Percentiles rank a stretch among this genome's conserved stretches.
phyloP scores from a whole-genome alignment of 1,284 basidiomycete genomes.

The Trichosporon asahii region DNA sequence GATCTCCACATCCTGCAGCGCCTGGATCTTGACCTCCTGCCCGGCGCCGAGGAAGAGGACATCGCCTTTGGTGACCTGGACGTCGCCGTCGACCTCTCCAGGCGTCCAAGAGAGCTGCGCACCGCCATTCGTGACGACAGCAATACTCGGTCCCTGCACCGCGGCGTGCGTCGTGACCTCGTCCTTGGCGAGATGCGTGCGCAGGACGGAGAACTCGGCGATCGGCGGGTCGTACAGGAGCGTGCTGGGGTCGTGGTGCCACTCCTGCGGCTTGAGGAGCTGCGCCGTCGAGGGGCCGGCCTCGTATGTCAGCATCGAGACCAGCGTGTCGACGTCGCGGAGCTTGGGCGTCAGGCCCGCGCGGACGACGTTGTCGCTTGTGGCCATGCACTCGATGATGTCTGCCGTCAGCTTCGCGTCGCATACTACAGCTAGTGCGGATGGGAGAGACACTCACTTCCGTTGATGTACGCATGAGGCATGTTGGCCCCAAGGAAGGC shows the following conservation, averaged over 20 bases:
- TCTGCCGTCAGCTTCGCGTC: conserved; percentile 56
- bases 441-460: conserved; percentile 60
- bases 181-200: conserved; percentile 57
- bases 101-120: conserved; percentile 54
- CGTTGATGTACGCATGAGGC: conserved; percentile 92
- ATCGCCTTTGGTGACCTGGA: conserved; percentile 64
- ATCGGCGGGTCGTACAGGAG: conserved; percentile 89
- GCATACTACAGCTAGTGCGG: background rate
- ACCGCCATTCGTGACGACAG: conserved; percentile 69
- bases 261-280: conserved; percentile 62
- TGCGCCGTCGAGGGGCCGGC: conserved; percentile 68
- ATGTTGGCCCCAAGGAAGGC: conserved; percentile 94
- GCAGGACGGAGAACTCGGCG: conserved; percentile 85
- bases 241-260: conserved; percentile 45
- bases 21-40: conserved; percentile 57
- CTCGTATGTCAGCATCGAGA: conserved; percentile 82
- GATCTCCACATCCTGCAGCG: conserved; percentile 56
- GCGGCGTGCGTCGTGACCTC: conserved; percentile 54
- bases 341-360: conserved; percentile 96
- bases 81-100: conserved; percentile 36
- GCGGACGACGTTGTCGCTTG: conserved; percentile 97
- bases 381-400: conserved; percentile 97
- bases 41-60: conserved; percentile 83
- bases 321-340: conserved; percentile 85
- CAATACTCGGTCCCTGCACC: conserved; percentile 79